Conservation (phyloP, 768 basidiomycete species). For the Gelatoporia subvermispora region DNA sequence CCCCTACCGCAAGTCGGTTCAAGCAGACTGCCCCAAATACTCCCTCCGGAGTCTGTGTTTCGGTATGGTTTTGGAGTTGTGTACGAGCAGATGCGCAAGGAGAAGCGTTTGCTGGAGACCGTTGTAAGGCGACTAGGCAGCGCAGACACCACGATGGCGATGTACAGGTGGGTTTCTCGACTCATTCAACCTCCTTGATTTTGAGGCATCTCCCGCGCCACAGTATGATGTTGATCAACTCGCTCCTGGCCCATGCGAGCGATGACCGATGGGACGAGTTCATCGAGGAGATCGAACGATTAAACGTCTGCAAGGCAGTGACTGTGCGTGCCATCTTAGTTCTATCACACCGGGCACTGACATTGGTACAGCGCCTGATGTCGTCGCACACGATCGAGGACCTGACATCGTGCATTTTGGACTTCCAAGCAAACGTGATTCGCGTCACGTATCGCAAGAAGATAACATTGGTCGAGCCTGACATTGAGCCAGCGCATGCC, state of each 20-base stretch:
- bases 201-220: background rate
- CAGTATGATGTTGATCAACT: constrained; percentile 89
- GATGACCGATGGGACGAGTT: constrained; percentile 79
- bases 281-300: constrained; percentile 63
- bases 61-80: constrained; percentile 82
- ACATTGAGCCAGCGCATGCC: constrained; percentile 52
- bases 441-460: constrained; percentile 79
- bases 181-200: background rate
- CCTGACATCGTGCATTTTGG: constrained; percentile 75
- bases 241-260: constrained; percentile 73
- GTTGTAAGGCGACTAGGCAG: constrained; percentile 78
- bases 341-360: background rate
- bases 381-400: constrained; percentile 77
- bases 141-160: constrained; percentile 79
- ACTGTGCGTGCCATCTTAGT: constrained; percentile 54
- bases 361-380: constrained; percentile 63
- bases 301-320: constrained; percentile 79
- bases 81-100: constrained; percentile 76
- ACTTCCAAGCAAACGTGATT: constrained; percentile 84
- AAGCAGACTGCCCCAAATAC: constrained; percentile 47
- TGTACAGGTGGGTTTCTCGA: constrained; percentile 55
- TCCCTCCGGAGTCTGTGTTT: constrained; percentile 69
- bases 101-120: constrained; percentile 66
- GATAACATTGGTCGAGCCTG: constrained; percentile 70
- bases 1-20: constrained; percentile 60